Percentiles rank a stretch among this genome's conserved stretches.
Evolutionary conservation across 192 early-diverging fungal species (phyloP).

Genomic region (Backusella macrospora): DNA sequence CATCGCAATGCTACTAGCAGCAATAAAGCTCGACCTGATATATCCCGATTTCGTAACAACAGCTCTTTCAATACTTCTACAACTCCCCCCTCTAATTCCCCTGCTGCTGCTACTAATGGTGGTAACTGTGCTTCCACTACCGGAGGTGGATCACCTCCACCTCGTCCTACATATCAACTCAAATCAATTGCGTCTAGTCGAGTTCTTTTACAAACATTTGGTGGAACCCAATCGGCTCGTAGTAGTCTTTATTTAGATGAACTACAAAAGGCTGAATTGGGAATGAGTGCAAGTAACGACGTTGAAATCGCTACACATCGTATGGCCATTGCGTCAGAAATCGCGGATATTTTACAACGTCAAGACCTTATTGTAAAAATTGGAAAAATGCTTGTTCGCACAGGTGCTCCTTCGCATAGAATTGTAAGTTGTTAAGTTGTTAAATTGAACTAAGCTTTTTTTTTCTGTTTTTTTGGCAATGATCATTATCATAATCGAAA

Average conservation of each 20-base stretch:
- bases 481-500: too few species aligned
- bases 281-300: neutral
- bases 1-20: neutral
- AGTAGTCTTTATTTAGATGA: constrained; percentile 31
- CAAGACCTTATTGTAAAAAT: constrained; percentile 54
- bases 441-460: neutral
- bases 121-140: too few species aligned
- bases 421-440: constrained; percentile 47
- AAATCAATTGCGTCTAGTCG: constrained; percentile 14
- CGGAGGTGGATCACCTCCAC: neutral
- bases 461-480: too few species aligned
- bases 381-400: constrained; percentile 50
- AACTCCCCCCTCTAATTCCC: too few species aligned
- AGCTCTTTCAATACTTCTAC: too few species aligned
- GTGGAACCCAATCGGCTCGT: constrained; percentile 21
- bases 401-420: constrained; percentile 55
- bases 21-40: neutral
- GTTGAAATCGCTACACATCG: constrained; percentile 26
- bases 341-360: constrained; percentile 46
- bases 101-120: too few species aligned
- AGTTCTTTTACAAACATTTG: constrained; percentile 11
- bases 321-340: constrained; percentile 38
- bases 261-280: constrained; percentile 29
- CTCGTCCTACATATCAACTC: constrained; percentile 3
- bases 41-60: neutral